phyloP scores from a whole-genome alignment of 352 stramenopile genomes.

The Phytophthora kernoviae region DNA sequence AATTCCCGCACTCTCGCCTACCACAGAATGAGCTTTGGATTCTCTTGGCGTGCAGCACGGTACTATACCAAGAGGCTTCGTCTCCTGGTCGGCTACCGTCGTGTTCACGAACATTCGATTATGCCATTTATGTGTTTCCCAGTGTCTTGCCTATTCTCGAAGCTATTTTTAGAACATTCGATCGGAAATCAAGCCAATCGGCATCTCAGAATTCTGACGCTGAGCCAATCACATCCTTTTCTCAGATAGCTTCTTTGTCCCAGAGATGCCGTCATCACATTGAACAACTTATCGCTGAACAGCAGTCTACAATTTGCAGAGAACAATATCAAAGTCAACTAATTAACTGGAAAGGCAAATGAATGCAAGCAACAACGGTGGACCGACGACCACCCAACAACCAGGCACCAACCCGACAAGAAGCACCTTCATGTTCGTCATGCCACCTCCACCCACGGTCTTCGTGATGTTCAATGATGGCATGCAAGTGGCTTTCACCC shows the following conservation, averaged over 20 bases:
- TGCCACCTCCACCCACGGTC: constrained; percentile 64
- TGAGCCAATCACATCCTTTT: constrained; percentile 23
- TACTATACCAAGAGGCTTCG: too few species aligned
- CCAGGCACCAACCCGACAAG: constrained; percentile 5
- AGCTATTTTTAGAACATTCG: constrained; percentile 34
- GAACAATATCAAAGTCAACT: constrained; percentile 3
- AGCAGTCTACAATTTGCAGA: constrained; percentile 35
- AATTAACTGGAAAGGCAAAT: constrained; percentile 7
- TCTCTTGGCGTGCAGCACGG: not conserved
- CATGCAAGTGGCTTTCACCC: constrained; percentile 51
- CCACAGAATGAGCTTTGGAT: too few species aligned
- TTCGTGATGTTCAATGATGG: constrained; percentile 68
- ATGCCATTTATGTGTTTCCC: not conserved
- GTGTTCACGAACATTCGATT: constrained; percentile 39
- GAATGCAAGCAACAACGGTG: constrained; percentile 27
- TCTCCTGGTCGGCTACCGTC: constrained; percentile 6
- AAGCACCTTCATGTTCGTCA: constrained; percentile 49
- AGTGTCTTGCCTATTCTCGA: constrained; percentile 23
- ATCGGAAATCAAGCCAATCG: constrained; percentile 32
- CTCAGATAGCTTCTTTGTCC: constrained; percentile 18
- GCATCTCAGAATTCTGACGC: not conserved
- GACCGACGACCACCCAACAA: constrained; percentile 23
- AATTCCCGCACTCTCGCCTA: constrained; percentile 7
- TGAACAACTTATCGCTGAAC: constrained; percentile 11
- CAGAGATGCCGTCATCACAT: constrained; percentile 23